Evolutionary conservation across 225 moss, liverwort and hornwort species (phyloP).

Genomic region (Neckera pumila): DNA sequence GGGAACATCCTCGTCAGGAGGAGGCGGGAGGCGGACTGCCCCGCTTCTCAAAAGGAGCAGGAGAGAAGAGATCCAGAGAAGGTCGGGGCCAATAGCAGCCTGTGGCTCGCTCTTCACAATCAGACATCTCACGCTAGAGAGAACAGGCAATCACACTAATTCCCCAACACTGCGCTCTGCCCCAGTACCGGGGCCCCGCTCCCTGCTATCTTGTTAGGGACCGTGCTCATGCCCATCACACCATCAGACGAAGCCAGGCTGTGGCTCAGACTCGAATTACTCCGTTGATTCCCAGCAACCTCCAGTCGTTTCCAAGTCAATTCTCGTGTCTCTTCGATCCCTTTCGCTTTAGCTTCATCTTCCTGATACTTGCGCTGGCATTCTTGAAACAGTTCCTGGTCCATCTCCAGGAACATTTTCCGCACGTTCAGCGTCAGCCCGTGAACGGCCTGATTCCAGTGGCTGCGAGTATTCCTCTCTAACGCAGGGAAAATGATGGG

Average conservation of each 20-base stretch:
- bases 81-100: slow-evolving; percentile 38
- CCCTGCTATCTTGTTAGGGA: slow-evolving; percentile 8
- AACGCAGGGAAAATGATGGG: slow-evolving; percentile 70
- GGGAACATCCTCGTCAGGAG: slow-evolving; percentile 41
- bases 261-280: slow-evolving; percentile 5
- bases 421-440: slow-evolving; percentile 85
- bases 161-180: slow-evolving; percentile 43
- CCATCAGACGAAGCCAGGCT: slow-evolving; percentile 33
- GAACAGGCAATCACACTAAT: slow-evolving; percentile 30
- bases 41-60: slow-evolving; percentile 23
- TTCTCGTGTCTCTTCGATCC: slow-evolving; percentile 71
- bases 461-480: slow-evolving; percentile 81
- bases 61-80: slow-evolving; percentile 33
- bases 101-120: slow-evolving; percentile 21
- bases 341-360: slow-evolving; percentile 70
- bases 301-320: slow-evolving; percentile 86
- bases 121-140: slow-evolving; percentile 40
- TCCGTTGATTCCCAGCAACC: slow-evolving; percentile 58
- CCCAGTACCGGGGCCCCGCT: slow-evolving; percentile 38
- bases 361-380: slow-evolving; percentile 91
- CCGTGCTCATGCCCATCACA: slow-evolving; percentile 16
- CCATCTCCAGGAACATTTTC: slow-evolving; percentile 99
- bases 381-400: slow-evolving; percentile 91
- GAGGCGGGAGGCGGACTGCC: slow-evolving; percentile 22
- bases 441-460: slow-evolving; percentile 98